Conservation (phyloP, 2,329 filamentous ascomycete genomes). For the Neonectria neomacrospora region DNA sequence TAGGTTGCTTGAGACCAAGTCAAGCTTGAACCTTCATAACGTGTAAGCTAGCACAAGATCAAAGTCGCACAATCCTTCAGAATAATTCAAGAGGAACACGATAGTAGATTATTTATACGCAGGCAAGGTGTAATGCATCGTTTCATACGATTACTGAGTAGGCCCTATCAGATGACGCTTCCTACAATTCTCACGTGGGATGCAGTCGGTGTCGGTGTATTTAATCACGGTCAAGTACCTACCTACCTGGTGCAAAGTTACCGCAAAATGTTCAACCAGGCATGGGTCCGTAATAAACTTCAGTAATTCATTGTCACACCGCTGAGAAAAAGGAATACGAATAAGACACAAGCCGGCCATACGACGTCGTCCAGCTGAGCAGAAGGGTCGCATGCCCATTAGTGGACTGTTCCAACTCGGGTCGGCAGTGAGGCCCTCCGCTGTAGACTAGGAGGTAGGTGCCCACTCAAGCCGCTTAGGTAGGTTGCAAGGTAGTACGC, state of each 20-base stretch:
- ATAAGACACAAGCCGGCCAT: slow-evolving; percentile 14
- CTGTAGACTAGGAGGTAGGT: slow-evolving; percentile 3
- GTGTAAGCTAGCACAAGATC: background rate
- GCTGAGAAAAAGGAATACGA: background rate
- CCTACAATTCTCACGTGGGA: background rate
- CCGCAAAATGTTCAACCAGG: background rate
- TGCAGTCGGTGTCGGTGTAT: background rate
- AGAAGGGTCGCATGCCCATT: slow-evolving; percentile 24
- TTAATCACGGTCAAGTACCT: background rate
- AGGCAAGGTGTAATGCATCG: background rate
- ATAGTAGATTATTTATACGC: background rate
- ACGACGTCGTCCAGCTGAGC: slow-evolving; percentile 21
- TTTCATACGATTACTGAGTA: background rate
- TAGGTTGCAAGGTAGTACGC: slow-evolving; percentile 11
- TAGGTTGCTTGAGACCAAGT: background rate
- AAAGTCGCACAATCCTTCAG: background rate
- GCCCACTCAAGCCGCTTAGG: slow-evolving; percentile 11
- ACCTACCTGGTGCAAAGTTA: background rate
- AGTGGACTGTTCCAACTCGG: slow-evolving; percentile 7
- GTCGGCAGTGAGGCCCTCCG: slow-evolving; percentile 1
- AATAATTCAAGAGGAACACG: background rate
- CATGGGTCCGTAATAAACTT: background rate
- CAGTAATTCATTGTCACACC: background rate
- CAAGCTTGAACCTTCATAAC: background rate
- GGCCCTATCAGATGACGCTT: background rate